Percentiles rank a stretch among this genome's conserved stretches.
Evolutionary conservation across 768 basidiomycete genomes (phyloP).

Genomic region (Panellus pusillus): DNA sequence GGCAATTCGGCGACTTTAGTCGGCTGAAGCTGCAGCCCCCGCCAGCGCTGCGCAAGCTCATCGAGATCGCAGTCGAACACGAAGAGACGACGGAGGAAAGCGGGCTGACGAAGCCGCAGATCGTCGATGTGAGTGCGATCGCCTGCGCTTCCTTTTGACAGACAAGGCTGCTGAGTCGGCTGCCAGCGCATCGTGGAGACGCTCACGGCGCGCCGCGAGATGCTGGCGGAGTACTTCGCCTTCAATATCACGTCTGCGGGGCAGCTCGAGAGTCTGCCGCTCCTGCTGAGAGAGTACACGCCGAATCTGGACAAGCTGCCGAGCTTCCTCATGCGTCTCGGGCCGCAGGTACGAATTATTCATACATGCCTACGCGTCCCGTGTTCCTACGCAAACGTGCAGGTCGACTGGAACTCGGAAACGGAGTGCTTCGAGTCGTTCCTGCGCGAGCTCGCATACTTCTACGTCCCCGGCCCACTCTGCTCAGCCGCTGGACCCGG

Average conservation of each 20-base stretch:
- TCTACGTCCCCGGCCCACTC: conserved; percentile 74
- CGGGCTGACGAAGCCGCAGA: conserved; percentile 55
- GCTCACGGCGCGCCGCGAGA: conserved; percentile 63
- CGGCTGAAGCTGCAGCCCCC: conserved; percentile 81
- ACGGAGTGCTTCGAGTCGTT: conserved; percentile 83
- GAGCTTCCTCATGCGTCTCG: conserved; percentile 85
- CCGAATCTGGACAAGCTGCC: conserved; percentile 92
- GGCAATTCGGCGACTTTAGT: conserved; percentile 86
- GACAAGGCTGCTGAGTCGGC: not conserved
- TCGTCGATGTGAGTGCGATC: conserved; percentile 61
- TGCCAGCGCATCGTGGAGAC: conserved; percentile 63
- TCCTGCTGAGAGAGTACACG: conserved; percentile 82
- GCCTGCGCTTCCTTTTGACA: not conserved
- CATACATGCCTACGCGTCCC: not conserved
- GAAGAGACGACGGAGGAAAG: conserved; percentile 60
- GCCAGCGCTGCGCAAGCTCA: conserved; percentile 65
- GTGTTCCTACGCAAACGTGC: not conserved
- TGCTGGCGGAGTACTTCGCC: conserved; percentile 93
- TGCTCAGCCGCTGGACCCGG: conserved; percentile 21
- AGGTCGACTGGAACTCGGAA: conserved; percentile 92
- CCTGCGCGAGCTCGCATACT: conserved; percentile 86
- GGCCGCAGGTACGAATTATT: conserved; percentile 67
- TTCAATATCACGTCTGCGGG: conserved; percentile 69
- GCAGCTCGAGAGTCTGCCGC: conserved; percentile 71
- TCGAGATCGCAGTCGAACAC: conserved; percentile 76